Evolutionary conservation across 192 early-diverging fungal species (phyloP).

Genomic region (Backusella liffmaniae): DNA sequence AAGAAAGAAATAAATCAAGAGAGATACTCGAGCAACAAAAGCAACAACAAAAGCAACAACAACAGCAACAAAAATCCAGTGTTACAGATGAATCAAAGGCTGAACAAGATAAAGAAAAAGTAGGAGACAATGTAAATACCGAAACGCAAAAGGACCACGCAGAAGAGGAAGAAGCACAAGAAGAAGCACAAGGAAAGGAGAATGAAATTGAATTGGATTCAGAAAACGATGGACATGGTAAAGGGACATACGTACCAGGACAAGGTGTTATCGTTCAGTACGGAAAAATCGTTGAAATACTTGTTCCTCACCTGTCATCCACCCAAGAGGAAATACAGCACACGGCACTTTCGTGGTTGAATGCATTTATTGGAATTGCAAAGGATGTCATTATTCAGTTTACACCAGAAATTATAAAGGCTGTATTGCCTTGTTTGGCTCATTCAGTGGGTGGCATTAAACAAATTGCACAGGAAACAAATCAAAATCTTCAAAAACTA

Average conservation of each 20-base stretch:
- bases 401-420: slow-evolving; percentile 76
- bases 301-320: slow-evolving; percentile 78
- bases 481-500: slow-evolving; percentile 72
- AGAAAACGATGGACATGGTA: slow-evolving; percentile 47
- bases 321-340: slow-evolving; percentile 88
- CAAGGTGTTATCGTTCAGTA: slow-evolving; percentile 82
- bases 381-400: slow-evolving; percentile 81
- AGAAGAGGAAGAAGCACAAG: not conserved
- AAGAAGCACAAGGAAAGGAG: not conserved
- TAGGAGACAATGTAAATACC: not conserved
- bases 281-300: slow-evolving; percentile 78
- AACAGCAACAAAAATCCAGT: not conserved
- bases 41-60: too few relatives aligned
- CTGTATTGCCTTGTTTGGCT: slow-evolving; percentile 84
- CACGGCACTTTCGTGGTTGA: slow-evolving; percentile 89
- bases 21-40: not conserved
- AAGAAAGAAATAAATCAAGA: not conserved
- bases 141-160: slow-evolving; percentile 27
- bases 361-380: slow-evolving; percentile 83
- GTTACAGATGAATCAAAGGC: slow-evolving; percentile 7
- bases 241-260: slow-evolving; percentile 69
- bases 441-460: slow-evolving; percentile 69
- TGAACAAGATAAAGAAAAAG: not conserved
- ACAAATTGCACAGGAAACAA: slow-evolving; percentile 80
- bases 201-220: not conserved